phyloP scores from a whole-genome alignment of 345 rosid genomes.

The Hibiscus mutabilis region DNA sequence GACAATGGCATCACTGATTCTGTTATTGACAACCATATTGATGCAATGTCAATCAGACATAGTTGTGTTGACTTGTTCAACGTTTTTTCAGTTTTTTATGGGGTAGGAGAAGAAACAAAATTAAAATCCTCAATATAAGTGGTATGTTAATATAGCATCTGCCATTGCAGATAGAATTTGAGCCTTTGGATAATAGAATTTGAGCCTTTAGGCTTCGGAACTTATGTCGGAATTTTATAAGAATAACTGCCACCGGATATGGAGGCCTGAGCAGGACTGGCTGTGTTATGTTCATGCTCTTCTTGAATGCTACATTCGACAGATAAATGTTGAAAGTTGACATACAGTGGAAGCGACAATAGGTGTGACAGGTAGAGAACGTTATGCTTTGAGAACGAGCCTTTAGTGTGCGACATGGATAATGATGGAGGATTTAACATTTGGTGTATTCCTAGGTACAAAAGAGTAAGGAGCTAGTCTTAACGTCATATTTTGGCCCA shows the following conservation, averaged over 20 bases:
- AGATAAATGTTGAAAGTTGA: background rate
- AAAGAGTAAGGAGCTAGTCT: background rate
- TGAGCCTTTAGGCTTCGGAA: no score
- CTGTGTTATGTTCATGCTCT: background rate
- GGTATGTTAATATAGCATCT: no score
- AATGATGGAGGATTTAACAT: background rate
- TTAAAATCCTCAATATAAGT: background rate
- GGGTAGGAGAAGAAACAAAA: background rate
- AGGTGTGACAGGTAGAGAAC: background rate
- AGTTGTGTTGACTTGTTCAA: background rate
- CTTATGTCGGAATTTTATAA: no score
- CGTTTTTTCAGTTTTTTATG: background rate
- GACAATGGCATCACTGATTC: background rate
- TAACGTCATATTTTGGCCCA: conserved; percentile 8
- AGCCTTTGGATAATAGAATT: background rate
- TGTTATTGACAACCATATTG: no score
- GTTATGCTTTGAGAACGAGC: background rate
- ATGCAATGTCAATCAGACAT: background rate
- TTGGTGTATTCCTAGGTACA: background rate
- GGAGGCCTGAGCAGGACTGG: background rate
- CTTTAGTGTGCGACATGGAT: background rate
- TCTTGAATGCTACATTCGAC: background rate
- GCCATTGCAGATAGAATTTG: background rate
- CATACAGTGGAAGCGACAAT: background rate
- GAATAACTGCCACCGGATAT: background rate